Percentiles rank a stretch among this genome's conserved stretches.
These are phyloP conservation scores for Plenodomus lindquistii DNA, from an alignment of 2,329 filamentous ascomycete species.

Conservation along the genomic window DNA sequence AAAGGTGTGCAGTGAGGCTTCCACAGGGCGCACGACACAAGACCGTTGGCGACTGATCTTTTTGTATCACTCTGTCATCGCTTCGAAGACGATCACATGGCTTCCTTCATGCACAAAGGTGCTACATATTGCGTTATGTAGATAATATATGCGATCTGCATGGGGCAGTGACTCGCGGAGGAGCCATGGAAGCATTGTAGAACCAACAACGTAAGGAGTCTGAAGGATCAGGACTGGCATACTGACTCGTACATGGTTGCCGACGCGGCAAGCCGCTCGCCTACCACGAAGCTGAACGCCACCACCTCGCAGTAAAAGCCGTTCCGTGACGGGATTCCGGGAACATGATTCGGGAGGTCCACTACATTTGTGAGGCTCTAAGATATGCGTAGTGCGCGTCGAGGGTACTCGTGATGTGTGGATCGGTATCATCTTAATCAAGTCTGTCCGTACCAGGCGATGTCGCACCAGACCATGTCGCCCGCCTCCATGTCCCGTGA, in stretches of 20 bases:
- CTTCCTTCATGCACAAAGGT: neutral
- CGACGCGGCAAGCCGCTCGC: neutral
- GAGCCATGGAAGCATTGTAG: neutral
- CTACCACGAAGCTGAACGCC: neutral
- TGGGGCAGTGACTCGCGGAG: neutral
- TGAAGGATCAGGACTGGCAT: neutral
- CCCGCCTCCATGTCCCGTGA: too few species aligned
- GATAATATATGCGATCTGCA: neutral
- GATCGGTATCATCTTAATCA: too few species aligned
- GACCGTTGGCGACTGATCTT: neutral
- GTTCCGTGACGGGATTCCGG: too few species aligned
- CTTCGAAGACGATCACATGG: neutral
- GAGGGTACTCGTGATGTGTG: too few species aligned
- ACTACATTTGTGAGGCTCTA: neutral
- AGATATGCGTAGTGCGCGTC: too few species aligned
- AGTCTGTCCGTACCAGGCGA: too few species aligned
- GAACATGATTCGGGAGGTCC: too few species aligned
- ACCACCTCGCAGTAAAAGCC: neutral
- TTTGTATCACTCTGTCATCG: neutral
- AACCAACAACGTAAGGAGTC: neutral
- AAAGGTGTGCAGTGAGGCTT: neutral
- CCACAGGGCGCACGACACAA: neutral
- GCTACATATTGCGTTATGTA: too few species aligned
- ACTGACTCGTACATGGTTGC: neutral
- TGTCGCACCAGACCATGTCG: too few species aligned